Percentiles rank a stretch among this genome's conserved stretches.
These are phyloP conservation scores for Candida silvicultrix DNA, from an alignment of 805 yeast species.

Conservation along the genomic window DNA sequence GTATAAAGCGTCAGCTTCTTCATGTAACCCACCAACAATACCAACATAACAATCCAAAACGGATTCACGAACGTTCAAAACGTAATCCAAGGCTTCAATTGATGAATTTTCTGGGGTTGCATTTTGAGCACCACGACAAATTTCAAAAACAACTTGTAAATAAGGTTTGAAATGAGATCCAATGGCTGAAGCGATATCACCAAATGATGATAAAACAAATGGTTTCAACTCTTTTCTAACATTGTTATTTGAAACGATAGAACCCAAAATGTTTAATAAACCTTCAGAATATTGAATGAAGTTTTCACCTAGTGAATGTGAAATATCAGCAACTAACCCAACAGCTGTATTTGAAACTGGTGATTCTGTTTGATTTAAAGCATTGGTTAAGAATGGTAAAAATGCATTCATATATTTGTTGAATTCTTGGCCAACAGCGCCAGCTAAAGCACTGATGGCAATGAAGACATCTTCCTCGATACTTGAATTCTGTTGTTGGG, in stretches of 20 bases:
- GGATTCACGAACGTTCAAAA: slow-evolving; percentile 68
- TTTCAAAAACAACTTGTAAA: slow-evolving; percentile 69
- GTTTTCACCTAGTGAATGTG: slow-evolving; percentile 75
- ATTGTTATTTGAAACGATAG: slow-evolving; percentile 56
- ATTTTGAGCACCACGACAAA: slow-evolving; percentile 62
- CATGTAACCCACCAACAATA: slow-evolving; percentile 82
- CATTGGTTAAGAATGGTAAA: slow-evolving; percentile 74
- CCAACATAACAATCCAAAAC: slow-evolving; percentile 97
- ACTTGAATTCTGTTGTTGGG: slow-evolving; percentile 52
- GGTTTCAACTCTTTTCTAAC: slow-evolving; percentile 83
- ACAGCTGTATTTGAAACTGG: slow-evolving; percentile 86
- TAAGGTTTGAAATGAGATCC: slow-evolving; percentile 75
- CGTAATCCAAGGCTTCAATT: slow-evolving; percentile 72
- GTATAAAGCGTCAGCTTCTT: slow-evolving; percentile 54
- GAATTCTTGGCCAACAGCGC: slow-evolving; percentile 68
- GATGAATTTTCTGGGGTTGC: slow-evolving; percentile 61
- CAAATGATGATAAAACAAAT: slow-evolving; percentile 84
- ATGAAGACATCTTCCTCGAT: slow-evolving; percentile 94
- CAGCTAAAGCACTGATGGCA: slow-evolving; percentile 85
- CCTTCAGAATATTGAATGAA: slow-evolving; percentile 72
- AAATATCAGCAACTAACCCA: slow-evolving; percentile 90
- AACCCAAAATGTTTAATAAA: slow-evolving; percentile 79
- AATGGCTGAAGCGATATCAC: slow-evolving; percentile 88
- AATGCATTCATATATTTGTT: slow-evolving; percentile 74
- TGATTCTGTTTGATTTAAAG: slow-evolving; percentile 76